Conservation (phyloP, 78 protist genomes). For the Diacronema lutheri region DNA sequence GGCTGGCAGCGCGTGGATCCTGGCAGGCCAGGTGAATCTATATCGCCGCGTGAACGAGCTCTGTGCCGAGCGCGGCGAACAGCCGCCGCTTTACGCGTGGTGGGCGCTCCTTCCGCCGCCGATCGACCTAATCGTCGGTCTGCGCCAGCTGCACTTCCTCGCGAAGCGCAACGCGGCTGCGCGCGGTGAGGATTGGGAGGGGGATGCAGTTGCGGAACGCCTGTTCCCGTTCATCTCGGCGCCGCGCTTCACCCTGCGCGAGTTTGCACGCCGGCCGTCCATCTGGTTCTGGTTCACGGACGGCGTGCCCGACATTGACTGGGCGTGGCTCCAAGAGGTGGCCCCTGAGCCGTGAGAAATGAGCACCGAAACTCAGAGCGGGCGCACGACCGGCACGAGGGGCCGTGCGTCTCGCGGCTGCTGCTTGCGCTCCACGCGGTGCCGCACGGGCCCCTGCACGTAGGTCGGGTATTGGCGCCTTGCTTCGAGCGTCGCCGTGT, state of each 20-base stretch:
- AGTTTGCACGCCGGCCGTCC: background rate
- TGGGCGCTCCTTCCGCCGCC: constrained; percentile 34
- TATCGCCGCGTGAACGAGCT: constrained; percentile 11
- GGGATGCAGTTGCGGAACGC: constrained; percentile 2
- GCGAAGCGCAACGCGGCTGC: background rate
- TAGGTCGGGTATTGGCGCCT: too few relatives aligned
- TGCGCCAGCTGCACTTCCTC: constrained; percentile 21
- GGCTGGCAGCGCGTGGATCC: constrained; percentile 9
- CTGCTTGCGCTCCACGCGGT: too few relatives aligned
- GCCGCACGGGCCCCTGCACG: too few relatives aligned
- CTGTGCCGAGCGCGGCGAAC: background rate
- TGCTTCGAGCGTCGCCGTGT: too few relatives aligned
- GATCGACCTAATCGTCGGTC: constrained; percentile 12
- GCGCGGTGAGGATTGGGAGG: constrained; percentile 12
- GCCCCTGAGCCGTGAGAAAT: too few relatives aligned
- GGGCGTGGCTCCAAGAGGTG: too few relatives aligned
- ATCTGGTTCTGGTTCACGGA: constrained; percentile 12
- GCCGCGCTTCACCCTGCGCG: constrained; percentile 3
- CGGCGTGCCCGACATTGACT: background rate
- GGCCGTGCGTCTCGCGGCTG: too few relatives aligned
- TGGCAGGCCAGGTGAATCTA: constrained; percentile 3
- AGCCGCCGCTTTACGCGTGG: constrained; percentile 15
- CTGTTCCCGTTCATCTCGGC: constrained; percentile 18
- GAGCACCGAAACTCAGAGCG: too few relatives aligned
- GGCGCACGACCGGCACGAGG: too few relatives aligned